Evolutionary conservation across 306 rosid genomes (phyloP), one percentile per base, ranked within the genome.

Genomic region (Prosopis cineraria): DNA sequence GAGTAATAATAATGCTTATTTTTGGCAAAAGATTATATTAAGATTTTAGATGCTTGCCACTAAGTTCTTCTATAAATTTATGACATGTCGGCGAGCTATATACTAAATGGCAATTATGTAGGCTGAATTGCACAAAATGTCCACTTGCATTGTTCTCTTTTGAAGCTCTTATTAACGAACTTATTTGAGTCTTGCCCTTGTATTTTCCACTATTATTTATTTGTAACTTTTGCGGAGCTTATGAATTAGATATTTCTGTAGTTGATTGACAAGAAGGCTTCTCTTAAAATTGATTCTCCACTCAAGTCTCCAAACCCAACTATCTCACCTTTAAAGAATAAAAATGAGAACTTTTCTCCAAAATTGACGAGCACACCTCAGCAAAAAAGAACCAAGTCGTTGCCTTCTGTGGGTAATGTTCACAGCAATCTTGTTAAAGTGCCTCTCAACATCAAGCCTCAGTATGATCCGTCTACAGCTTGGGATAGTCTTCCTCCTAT

Each of bases 401-500:
- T 79, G 6, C 47, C 70, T 0, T 19, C 44, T 47, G 69, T 25
- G 72, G 72, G 43, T 17, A 24, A 45, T 24, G 78, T 44, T 70
- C 83, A 71, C 1, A 68, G 40, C 69, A 60, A 74, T 30, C 86
- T 88, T 64, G 58, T 87, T 34, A 88, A 89, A 77, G 84, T 88
- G 79, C 88, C 94, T 4, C 77, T 91, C 64, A 74, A 71, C 84
- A 48, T 75, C 69, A 89, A 79, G 62, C 72, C 62, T 50, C 67
- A 82, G 84, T 59, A 58, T 64, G 88, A 78, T 20, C 79, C 74
- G 56, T 75, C 78, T 68, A 71, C 81, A 14, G 79, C 82, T 41
- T 90, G 93, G 93, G 83, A 81, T 14, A 50, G 66, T 72, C 90
- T 92, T 30, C 85, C 93, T 52, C 48, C 85, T 37, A 62, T 70